Base-by-base conservation (phyloP, 2,329 filamentous ascomycete genomes). In the Chaetothyriales sp. region DNA sequence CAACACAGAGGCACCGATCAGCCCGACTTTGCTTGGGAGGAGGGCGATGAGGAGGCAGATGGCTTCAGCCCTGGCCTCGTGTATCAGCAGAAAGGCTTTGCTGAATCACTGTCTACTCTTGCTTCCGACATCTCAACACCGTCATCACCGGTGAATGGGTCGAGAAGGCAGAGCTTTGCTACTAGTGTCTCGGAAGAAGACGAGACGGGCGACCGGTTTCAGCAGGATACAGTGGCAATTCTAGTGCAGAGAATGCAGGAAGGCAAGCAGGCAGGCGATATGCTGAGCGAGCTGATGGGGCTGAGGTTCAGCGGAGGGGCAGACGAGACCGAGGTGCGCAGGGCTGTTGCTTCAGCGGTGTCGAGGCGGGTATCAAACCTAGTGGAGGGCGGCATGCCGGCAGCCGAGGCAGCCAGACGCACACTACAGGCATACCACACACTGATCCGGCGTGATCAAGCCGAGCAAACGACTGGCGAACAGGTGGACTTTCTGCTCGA, bases 261-360 rank as follows among this genome's bases (percentile, higher is more conserved):
- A 54, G 84, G 82, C 19, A 73, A 80, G 48, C 78, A 80, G 13
- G 79, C 81, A 9, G 86, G 94, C 64, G 92, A 94, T 57, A 89
- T 95, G 62, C 88, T 90, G 65, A 78, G 97, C 33, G 92, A 98
- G 66, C 85, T 98, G 56, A 94, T 89, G 73, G 86, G 88, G 46
- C 75, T 97, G n/a, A 84, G 90, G 9, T 86, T 98, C 67, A 85
- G 83, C 51, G 87, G 86, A 62, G 88, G 97, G 63, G 92, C 92
- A 2, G 89, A 88, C 1, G 90, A 95, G 63, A 78, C 83, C 58
- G 85, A 92, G 67, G 86, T 97, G 63, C 86, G 90, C 45, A 83
- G 84, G 33, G 89, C 92, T 15, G 83, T 97, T 20, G 87, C 87
- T 2, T 80, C 83, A 1, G 86, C 89, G 0, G 90, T 97, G 65